Evolutionary conservation across 2,329 filamentous ascomycete species (phyloP).

Genomic region (Sphaerulina musiva): DNA sequence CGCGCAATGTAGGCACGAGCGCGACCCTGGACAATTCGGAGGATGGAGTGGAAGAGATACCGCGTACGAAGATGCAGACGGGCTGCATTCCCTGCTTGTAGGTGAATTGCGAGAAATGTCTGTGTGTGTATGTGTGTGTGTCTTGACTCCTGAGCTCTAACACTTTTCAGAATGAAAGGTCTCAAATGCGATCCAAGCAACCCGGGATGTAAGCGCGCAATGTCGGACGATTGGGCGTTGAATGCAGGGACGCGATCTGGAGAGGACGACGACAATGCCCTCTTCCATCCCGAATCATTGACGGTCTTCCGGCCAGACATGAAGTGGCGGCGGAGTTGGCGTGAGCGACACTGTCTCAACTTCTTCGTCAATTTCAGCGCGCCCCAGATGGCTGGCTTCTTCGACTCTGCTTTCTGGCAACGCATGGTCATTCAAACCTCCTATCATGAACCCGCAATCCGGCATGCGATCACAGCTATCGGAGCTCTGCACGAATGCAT

Average conservation of each 20-base stretch:
- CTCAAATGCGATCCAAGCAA: conserved; percentile 28
- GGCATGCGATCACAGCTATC: conserved; percentile 32
- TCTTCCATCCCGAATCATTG: conserved; percentile 14
- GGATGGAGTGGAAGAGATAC: conserved; percentile 19
- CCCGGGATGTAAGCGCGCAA: conserved; percentile 24
- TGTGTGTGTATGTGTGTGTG: not conserved
- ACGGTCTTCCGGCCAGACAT: conserved; percentile 23
- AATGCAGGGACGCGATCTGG: conserved; percentile 20
- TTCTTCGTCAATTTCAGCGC: conserved; percentile 37
- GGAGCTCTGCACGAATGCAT: conserved; percentile 32
- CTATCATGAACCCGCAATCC: conserved; percentile 31
- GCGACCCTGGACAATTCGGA: conserved; percentile 2
- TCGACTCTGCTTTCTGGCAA: conserved; percentile 32
- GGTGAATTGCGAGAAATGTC: conserved; percentile 9
- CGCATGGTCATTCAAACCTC: conserved; percentile 31
- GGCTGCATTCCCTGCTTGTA: conserved; percentile 33
- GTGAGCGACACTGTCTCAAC: conserved; percentile 31
- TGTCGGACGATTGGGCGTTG: conserved; percentile 29
- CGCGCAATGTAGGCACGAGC: conserved; percentile 12
- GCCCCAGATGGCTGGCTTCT: conserved; percentile 33
- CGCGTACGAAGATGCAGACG: conserved; percentile 27
- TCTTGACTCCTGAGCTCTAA: not conserved
- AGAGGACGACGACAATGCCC: conserved; percentile 17
- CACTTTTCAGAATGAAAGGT: conserved; percentile 24
- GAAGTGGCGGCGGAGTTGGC: conserved; percentile 31